Evolutionary conservation across 2,329 filamentous ascomycete genomes (phyloP).

Genomic region (Cryphonectria naterciae): DNA sequence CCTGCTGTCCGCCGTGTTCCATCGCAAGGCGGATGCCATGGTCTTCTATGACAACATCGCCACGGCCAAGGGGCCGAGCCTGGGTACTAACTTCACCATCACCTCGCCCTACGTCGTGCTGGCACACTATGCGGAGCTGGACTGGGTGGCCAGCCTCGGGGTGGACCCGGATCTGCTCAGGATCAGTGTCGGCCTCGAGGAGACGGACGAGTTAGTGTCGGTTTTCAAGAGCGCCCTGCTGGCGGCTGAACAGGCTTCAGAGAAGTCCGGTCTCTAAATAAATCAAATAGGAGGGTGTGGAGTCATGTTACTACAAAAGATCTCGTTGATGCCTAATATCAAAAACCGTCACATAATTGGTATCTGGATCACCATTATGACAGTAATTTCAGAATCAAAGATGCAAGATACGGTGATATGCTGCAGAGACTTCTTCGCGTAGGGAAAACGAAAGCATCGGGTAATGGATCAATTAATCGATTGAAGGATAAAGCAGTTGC

Average conservation of each 20-base stretch:
- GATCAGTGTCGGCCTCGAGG: slow-evolving; percentile 89
- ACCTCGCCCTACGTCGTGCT: slow-evolving; percentile 89
- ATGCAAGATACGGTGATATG: not conserved
- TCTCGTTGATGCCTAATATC: not conserved
- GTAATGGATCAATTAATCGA: not conserved
- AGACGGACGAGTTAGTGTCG: slow-evolving; percentile 65
- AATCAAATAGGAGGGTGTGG: not conserved
- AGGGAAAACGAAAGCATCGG: not conserved
- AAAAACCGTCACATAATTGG: not conserved
- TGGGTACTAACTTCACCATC: slow-evolving; percentile 96
- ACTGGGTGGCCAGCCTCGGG: slow-evolving; percentile 85
- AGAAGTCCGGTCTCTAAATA: not conserved
- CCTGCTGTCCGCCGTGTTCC: slow-evolving; percentile 82
- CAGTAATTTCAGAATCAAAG: not conserved
- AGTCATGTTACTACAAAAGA: no score
- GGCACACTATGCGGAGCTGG: slow-evolving; percentile 87
- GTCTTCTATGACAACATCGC: slow-evolving; percentile 85
- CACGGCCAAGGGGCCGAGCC: slow-evolving; percentile 89
- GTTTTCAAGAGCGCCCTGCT: slow-evolving; percentile 73
- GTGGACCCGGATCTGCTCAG: slow-evolving; percentile 81
- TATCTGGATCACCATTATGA: not conserved
- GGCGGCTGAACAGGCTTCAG: slow-evolving; percentile 48
- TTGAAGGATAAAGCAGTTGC: slow-evolving; percentile 2
- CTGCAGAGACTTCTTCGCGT: not conserved
- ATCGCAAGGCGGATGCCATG: slow-evolving; percentile 69